A percentile compares a stretch with the other conserved stretches of the same genome.
phyloP scores from a whole-genome alignment of 192 early-diverging fungal species.

The Glomus cerebriforme region DNA sequence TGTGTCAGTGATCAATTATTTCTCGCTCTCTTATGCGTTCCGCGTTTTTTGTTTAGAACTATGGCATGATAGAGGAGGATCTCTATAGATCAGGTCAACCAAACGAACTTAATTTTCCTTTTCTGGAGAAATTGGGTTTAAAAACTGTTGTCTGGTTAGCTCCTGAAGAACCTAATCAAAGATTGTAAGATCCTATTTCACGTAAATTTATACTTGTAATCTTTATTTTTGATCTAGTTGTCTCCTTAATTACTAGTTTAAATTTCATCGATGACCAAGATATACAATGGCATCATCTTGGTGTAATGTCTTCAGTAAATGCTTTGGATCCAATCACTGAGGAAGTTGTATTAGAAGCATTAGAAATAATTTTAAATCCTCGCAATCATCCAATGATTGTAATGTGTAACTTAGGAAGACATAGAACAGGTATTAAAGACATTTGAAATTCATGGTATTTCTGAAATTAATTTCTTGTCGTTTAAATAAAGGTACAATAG shows the following conservation, averaged over 20 bases:
- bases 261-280: slow-evolving; percentile 99
- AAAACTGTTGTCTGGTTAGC: slow-evolving; percentile 95
- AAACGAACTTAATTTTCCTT: slow-evolving; percentile 99
- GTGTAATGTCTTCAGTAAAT: slow-evolving; percentile 78
- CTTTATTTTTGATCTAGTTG: too few relatives aligned
- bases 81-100: slow-evolving; percentile 97
- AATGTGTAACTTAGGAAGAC: slow-evolving; percentile 98
- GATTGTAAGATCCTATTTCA: slow-evolving; percentile 70
- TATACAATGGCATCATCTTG: slow-evolving; percentile 89
- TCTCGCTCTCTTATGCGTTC: not conserved
- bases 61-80: slow-evolving; percentile 96
- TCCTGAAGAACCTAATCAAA: slow-evolving; percentile 94
- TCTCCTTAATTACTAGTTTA: slow-evolving; percentile 46
- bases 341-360: slow-evolving; percentile 90
- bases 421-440: slow-evolving; percentile 77
- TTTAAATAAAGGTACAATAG: slow-evolving; percentile 78
- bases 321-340: slow-evolving; percentile 99
- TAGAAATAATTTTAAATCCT: slow-evolving; percentile 85
- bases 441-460: not conserved
- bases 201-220: not conserved
- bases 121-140: slow-evolving; percentile 93
- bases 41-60: slow-evolving; percentile 71
- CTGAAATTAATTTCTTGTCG: not conserved
- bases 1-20: not conserved
- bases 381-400: slow-evolving; percentile 93